phyloP scores from a whole-genome alignment of 495 filamentous ascomycete species.

The Thermochaetoides thermophila region DNA sequence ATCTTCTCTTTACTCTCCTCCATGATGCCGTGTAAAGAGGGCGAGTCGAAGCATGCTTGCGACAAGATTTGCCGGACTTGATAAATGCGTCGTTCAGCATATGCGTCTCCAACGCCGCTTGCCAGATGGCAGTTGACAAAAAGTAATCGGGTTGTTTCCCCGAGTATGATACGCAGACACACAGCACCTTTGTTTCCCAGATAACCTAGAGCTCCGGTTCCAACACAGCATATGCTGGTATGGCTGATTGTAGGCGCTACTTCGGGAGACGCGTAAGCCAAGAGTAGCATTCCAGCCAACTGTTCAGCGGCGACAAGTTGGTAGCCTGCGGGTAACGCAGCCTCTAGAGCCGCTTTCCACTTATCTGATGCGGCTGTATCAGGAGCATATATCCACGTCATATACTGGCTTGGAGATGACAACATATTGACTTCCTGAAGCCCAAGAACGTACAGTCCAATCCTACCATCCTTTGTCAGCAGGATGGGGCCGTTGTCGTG shows the following conservation, averaged over 20 bases:
- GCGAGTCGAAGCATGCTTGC: constrained; percentile 59
- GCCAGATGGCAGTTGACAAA: constrained; percentile 88
- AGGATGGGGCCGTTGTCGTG: constrained; percentile 18
- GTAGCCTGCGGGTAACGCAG: constrained; percentile 65
- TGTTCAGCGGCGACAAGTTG: constrained; percentile 64
- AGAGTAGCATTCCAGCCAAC: constrained; percentile 68
- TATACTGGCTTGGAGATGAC: constrained; percentile 42
- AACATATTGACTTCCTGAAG: constrained; percentile 89
- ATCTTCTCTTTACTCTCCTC: constrained; percentile 49
- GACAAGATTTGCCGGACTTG: constrained; percentile 64
- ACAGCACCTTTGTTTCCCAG: constrained; percentile 94
- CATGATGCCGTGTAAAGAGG: constrained; percentile 41
- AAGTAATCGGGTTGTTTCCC: constrained; percentile 74
- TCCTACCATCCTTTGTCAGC: constrained; percentile 38
- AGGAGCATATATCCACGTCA: constrained; percentile 45
- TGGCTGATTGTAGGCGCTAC: constrained; percentile 57
- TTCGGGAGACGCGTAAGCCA: constrained; percentile 69
- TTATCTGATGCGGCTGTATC: constrained; percentile 54
- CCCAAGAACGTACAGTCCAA: constrained; percentile 80
- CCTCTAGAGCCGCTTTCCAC: constrained; percentile 62
- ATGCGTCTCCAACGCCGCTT: constrained; percentile 63
- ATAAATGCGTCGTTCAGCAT: constrained; percentile 77
- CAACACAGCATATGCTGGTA: constrained; percentile 62
- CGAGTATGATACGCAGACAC: constrained; percentile 65
- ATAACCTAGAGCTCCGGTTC: constrained; percentile 80